Evolutionary conservation across 768 basidiomycete species (phyloP), one percentile per base, ranked within the genome.

Genomic region (Sporobolomyces roseus): DNA sequence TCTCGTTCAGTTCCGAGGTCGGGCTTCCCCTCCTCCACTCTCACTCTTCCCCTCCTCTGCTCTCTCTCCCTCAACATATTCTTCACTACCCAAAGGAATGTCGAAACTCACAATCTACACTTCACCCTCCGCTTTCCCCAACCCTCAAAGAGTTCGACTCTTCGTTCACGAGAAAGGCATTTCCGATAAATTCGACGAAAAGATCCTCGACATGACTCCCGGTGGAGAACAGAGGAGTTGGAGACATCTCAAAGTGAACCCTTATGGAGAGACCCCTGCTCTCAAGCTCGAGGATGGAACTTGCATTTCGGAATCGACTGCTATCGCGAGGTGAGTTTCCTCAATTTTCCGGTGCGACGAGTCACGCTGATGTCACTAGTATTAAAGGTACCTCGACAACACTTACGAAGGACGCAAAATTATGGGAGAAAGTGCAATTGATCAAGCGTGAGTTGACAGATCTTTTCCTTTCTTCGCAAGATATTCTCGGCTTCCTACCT

Each of bases 151-250:
- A 27, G 61, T 68, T 25, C 51, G 67, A 14, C 61, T 68, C 14
- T 55, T 63, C 52, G 62, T 48, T 61, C 23, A 45, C 25, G 67
- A 68, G 53, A 68, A 68, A 33, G 61, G 67, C 7, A 68, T 68
- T 30, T 61, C 60, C 25, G 61, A 63, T 51, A 27, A 68, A 45
- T 29, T 63, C 54, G 61, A 62, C 13, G 67, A 68, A 29, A n/a
- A 51, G 14, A 29, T 63, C 51, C 60, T 68, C 25, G 55, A 63
- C 43, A 68, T 68, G 67, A 51, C 55, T 25, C 61, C 54, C 23
- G 62, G 62, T 35, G 67, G 67, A 16, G 67, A 63, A 19, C 67
- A 68, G 49, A 63, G 62, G 61, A 63, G 61, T 38, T 68, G 67
- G 67, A 48, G 50, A 33, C 53, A 65, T 27, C 30, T 54, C 16